These are phyloP conservation scores for Helenozyma rhizophorensis DNA, from an alignment of 805 yeast genomes.

Conservation along the genomic window DNA sequence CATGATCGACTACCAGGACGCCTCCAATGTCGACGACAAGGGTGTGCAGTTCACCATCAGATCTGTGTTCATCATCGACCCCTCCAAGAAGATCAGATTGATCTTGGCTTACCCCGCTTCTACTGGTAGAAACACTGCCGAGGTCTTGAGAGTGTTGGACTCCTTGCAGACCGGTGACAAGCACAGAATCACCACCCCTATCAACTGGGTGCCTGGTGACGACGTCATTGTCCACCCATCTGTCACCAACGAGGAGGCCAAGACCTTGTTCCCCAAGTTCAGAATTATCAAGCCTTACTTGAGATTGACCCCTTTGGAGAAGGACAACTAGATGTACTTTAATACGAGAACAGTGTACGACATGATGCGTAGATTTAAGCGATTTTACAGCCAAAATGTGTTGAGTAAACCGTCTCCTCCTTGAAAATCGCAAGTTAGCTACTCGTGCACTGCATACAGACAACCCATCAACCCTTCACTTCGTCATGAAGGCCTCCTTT, in stretches of 20 bases:
- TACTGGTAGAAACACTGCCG: conserved; percentile 90
- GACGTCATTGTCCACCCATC: conserved; percentile 92
- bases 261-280: conserved; percentile 81
- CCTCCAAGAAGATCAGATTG: conserved; percentile 81
- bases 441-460: no score
- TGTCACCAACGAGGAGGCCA: conserved; percentile 64
- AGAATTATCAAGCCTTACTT: conserved; percentile 86
- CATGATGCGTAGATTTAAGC: no score
- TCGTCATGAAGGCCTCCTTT: no score
- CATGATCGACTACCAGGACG: conserved; percentile 84
- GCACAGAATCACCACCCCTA: conserved; percentile 83
- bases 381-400: no score
- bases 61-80: conserved; percentile 89
- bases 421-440: no score
- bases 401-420: no score
- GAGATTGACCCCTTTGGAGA: conserved; percentile 53
- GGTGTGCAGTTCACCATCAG: conserved; percentile 86
- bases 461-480: no score
- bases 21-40: conserved; percentile 60
- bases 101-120: conserved; percentile 89
- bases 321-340: no score
- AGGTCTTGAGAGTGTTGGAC: conserved; percentile 86
- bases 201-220: conserved; percentile 85
- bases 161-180: conserved; percentile 83
- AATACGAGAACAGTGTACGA: no score